phyloP scores from a whole-genome alignment of 495 filamentous ascomycete species.

The Thozetella sp. region DNA sequence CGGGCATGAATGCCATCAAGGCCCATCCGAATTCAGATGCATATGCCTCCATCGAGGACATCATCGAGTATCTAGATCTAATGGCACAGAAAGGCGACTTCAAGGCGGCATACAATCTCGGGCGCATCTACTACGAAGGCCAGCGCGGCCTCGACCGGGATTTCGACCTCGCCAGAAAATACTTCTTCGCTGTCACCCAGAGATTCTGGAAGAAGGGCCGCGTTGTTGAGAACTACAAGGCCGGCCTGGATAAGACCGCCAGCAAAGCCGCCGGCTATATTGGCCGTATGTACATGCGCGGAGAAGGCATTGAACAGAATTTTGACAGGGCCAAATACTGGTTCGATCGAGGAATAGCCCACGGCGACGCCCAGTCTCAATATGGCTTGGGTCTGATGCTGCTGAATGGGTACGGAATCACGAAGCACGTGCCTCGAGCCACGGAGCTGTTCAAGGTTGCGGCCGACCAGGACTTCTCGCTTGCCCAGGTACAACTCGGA shows the following conservation, averaged over 20 bases:
- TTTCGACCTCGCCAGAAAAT: constrained; percentile 71
- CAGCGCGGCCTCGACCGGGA: constrained; percentile 74
- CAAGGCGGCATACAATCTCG: constrained; percentile 87
- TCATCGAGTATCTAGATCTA: constrained; percentile 92
- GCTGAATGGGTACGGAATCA: constrained; percentile 80
- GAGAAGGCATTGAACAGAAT: constrained; percentile 84
- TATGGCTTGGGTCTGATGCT: constrained; percentile 86
- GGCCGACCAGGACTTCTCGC: constrained; percentile 80
- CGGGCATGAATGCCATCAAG: constrained; percentile 81
- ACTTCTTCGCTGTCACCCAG: constrained; percentile 80
- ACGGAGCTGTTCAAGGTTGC: constrained; percentile 81
- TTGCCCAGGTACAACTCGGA: constrained; percentile 83
- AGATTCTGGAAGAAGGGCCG: constrained; percentile 80
- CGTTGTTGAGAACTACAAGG: constrained; percentile 42
- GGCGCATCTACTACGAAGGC: constrained; percentile 89
- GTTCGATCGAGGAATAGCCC: constrained; percentile 81
- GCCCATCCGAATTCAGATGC: constrained; percentile 69
- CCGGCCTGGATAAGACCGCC: constrained; percentile 76
- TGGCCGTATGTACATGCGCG: constrained; percentile 89
- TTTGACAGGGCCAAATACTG: constrained; percentile 75
- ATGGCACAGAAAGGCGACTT: constrained; percentile 93
- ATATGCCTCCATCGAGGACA: constrained; percentile 85
- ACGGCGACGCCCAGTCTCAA: constrained; percentile 84
- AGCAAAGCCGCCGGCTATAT: constrained; percentile 90
- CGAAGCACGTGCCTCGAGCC: constrained; percentile 72